Conservation (phyloP, 495 filamentous ascomycete species). For the Viridothelium virens region DNA sequence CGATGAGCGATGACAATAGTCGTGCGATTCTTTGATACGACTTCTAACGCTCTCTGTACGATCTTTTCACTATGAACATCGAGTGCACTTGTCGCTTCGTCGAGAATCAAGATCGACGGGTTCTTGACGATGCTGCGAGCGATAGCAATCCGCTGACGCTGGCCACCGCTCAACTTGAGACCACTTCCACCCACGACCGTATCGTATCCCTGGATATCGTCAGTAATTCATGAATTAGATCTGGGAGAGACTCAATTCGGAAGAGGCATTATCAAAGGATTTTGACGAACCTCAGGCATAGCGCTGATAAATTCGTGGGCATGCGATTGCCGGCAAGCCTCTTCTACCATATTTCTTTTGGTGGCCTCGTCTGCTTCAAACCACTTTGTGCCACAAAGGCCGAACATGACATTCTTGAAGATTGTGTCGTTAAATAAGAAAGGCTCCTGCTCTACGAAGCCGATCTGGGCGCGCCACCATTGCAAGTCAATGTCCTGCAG, state of each 20-base stretch:
- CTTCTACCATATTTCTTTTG: constrained; percentile 22
- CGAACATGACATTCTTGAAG: constrained; percentile 24
- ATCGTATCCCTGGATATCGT: constrained; percentile 23
- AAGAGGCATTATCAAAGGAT: constrained; percentile 9
- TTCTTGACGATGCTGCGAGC: constrained; percentile 29
- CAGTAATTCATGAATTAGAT: constrained; percentile 8
- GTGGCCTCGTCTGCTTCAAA: constrained; percentile 14
- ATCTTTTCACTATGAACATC: constrained; percentile 26
- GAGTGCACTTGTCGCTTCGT: constrained; percentile 32
- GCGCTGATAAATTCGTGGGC: constrained; percentile 28
- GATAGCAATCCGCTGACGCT: constrained; percentile 30
- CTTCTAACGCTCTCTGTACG: constrained; percentile 28
- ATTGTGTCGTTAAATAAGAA: constrained; percentile 26
- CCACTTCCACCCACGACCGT: constrained; percentile 28
- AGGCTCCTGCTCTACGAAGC: constrained; percentile 29
- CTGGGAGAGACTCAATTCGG: constrained; percentile 6
- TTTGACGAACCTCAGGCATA: constrained; percentile 18
- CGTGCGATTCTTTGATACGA: constrained; percentile 22
- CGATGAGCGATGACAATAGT: constrained; percentile 31
- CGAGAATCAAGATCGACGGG: constrained; percentile 27
- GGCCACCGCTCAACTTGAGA: constrained; percentile 25
- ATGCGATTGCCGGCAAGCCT: constrained; percentile 22
- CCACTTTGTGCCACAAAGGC: constrained; percentile 22
- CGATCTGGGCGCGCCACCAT: constrained; percentile 24
- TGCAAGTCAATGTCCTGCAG: constrained; percentile 19